Base-by-base conservation (phyloP, 352 stramenopile species). In the Globisporangium cystogenes region DNA sequence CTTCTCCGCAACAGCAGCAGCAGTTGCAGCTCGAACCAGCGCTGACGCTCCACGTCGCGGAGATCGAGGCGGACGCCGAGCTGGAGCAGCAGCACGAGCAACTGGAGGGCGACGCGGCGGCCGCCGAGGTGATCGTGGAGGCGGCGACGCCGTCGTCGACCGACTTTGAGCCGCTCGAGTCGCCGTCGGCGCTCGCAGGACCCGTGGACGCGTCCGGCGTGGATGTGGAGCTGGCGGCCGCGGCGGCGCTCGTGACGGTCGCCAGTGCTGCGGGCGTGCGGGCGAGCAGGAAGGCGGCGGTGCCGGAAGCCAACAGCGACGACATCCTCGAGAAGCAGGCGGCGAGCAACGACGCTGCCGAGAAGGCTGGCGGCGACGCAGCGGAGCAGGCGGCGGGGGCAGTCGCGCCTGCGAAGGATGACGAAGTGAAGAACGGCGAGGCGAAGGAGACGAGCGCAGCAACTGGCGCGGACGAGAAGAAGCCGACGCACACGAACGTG, bases 401-500 rank as follows among this genome's bases (percentile, higher is more conserved):
- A 48, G 24, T 39, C 27, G 21, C 24, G 15, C 48, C 33, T 39
- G 33, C 33, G 12, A 39, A 39, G 33, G 33, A 39, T 16, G n/a
- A n/a, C n/a, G n/a, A n/a, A n/a, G n/a, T n/a, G n/a, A n/a, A n/a
- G n/a, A n/a, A n/a, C n/a, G n/a, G n/a, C 33, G 33, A 39, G 33
- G 33, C 33, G 5, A 36, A 8, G 31, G 8, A 10, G 8, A 14
- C 31, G 11, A 36, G 31, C 31, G 31, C 33, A 0, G 11, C 33
- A 5, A 12, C 33, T 4, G 14, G 33, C 33, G 26, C 20, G 1
- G 26, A 43, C 4, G 39, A 60, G 4, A 18, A 60, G 23, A 27
- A 47, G 24, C 70, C 18, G 67, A 74, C 31, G 61, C 80, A 45
- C 76, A 91, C 59, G 72, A 84, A 43, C 44, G 66, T 89, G 45